These are phyloP conservation scores for Nannizziopsis arthrosporioides DNA, from an alignment of 2,329 filamentous ascomycete species.

Conservation along the genomic window DNA sequence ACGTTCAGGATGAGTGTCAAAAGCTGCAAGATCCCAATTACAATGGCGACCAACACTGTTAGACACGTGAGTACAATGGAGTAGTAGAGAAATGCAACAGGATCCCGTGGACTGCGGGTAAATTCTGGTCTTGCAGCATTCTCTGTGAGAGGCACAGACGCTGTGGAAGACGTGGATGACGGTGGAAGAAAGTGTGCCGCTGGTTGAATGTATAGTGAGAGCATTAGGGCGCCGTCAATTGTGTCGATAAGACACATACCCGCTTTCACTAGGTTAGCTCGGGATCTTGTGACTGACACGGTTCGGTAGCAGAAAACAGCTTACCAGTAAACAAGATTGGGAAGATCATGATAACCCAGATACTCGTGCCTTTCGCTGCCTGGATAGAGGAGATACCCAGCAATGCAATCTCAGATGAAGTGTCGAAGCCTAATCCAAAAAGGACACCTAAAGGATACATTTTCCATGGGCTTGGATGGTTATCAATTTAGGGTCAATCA, in stretches of 20 bases:
- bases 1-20: slow-evolving; percentile 68
- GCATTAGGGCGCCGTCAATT: slow-evolving; percentile 86
- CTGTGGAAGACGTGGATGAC: slow-evolving; percentile 14
- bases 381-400: slow-evolving; percentile 83
- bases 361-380: slow-evolving; percentile 69
- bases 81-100: slow-evolving; percentile 87
- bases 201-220: slow-evolving; percentile 67
- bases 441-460: slow-evolving; percentile 86
- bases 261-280: slow-evolving; percentile 35
- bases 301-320: neutral
- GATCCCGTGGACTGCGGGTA: slow-evolving; percentile 59
- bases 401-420: slow-evolving; percentile 84
- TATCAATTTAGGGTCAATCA: neutral
- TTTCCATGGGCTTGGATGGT: slow-evolving; percentile 56
- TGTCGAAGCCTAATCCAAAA: slow-evolving; percentile 90
- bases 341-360: slow-evolving; percentile 91
- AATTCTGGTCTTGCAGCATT: neutral
- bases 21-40: slow-evolving; percentile 77
- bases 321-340: slow-evolving; percentile 74
- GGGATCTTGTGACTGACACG: neutral
- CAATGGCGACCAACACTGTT: slow-evolving; percentile 70
- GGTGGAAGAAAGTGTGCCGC: slow-evolving; percentile 29
- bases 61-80: slow-evolving; percentile 75
- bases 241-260: slow-evolving; percentile 96
- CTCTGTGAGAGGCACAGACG: slow-evolving; percentile 10